Percentiles rank a stretch among this genome's conserved stretches.
Conservation (phyloP, 495 filamentous ascomycete genomes). For the Penicillium psychrofluorescens region DNA sequence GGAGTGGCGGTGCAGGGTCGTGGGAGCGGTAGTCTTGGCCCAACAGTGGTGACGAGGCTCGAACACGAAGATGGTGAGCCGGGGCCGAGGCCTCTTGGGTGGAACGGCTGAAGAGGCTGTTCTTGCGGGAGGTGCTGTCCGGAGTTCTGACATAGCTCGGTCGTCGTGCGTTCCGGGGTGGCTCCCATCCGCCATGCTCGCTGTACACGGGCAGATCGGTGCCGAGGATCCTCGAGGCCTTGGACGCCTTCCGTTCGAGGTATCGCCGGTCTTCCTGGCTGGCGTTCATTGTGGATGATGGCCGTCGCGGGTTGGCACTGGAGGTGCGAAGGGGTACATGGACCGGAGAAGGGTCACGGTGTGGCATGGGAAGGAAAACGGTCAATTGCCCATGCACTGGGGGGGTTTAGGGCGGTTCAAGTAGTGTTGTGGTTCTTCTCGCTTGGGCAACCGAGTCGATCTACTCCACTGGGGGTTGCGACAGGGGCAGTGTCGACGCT, state of each 20-base stretch:
- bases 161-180: slow-evolving; percentile 13
- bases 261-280: slow-evolving; percentile 11
- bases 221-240: slow-evolving; percentile 33
- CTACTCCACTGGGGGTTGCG: slow-evolving; percentile 1
- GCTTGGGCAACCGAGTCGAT: background rate
- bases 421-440: background rate
- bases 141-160: slow-evolving; percentile 24
- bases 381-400: background rate
- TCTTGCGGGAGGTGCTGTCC: slow-evolving; percentile 16
- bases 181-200: slow-evolving; percentile 12
- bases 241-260: slow-evolving; percentile 19
- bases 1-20: slow-evolving; percentile 16
- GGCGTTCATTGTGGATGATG: slow-evolving; percentile 8
- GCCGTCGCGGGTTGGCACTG: slow-evolving; percentile 15
- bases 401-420: background rate
- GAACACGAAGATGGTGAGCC: slow-evolving; percentile 29
- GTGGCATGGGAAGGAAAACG: slow-evolving; percentile 5
- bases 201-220: slow-evolving; percentile 23
- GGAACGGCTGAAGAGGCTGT: slow-evolving; percentile 18
- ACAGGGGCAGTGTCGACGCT: too few species aligned
- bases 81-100: slow-evolving; percentile 12
- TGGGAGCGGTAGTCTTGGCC: slow-evolving; percentile 28
- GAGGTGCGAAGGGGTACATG: slow-evolving; percentile 26
- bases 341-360: slow-evolving; percentile 13
- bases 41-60: slow-evolving; percentile 38